Conservation (phyloP, 805 yeast genomes). For the Schwanniomyces sp. region DNA sequence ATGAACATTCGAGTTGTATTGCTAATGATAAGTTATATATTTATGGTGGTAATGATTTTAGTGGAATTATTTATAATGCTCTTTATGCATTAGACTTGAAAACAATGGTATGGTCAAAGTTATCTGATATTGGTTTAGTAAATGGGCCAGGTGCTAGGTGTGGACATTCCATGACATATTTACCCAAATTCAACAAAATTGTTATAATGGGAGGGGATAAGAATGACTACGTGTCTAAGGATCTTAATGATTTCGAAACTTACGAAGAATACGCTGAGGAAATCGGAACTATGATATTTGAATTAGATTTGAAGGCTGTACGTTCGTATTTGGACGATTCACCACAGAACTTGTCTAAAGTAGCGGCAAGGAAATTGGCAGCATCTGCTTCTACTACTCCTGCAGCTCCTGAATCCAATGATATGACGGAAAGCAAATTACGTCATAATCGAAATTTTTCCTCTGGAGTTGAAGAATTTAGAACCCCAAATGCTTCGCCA, state of each 20-base stretch:
- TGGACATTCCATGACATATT: constrained; percentile 84
- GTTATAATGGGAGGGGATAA: constrained; percentile 92
- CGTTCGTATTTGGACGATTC: constrained; percentile 26
- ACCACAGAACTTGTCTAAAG: constrained; percentile 10
- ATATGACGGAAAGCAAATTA: constrained; percentile 16
- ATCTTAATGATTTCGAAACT: constrained; percentile 50
- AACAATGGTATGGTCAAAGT: constrained; percentile 69
- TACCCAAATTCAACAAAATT: constrained; percentile 64
- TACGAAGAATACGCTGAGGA: constrained; percentile 48
- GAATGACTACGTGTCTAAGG: constrained; percentile 59
- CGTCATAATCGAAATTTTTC: constrained; percentile 38
- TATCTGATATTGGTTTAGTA: constrained; percentile 48
- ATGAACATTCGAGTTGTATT: constrained; percentile 86
- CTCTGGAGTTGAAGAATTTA: constrained; percentile 33
- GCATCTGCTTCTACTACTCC: constrained; percentile 11
- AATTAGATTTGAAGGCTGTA: constrained; percentile 55
- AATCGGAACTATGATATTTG: constrained; percentile 58
- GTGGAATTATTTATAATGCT: constrained; percentile 65
- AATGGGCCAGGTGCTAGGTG: constrained; percentile 79
- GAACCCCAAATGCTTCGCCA: constrained; percentile 29
- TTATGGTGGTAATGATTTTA: constrained; percentile 83
- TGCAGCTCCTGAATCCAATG: constrained; percentile 14
- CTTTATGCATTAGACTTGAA: constrained; percentile 76
- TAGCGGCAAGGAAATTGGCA: constrained; percentile 12
- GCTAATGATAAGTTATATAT: constrained; percentile 78